These are phyloP conservation scores for Colletotrichum melonis DNA, from an alignment of 2,329 filamentous ascomycete genomes.

Conservation along the genomic window DNA sequence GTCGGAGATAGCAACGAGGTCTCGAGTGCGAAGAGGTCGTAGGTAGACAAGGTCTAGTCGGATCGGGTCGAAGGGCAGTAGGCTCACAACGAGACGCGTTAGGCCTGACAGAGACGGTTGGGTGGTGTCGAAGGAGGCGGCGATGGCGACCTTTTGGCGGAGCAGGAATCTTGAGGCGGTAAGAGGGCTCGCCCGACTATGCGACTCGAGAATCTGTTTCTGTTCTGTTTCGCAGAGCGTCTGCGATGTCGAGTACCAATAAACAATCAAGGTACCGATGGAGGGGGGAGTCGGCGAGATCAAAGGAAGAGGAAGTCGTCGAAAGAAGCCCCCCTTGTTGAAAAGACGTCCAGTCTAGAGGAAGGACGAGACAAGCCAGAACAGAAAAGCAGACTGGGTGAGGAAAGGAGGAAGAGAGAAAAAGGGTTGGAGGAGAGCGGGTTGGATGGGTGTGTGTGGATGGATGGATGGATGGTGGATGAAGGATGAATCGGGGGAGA, in stretches of 20 bases:
- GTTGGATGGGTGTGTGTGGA: background rate
- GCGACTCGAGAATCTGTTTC: conserved; percentile 23
- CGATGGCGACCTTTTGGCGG: conserved; percentile 18
- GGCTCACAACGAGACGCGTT: background rate
- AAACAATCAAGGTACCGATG: background rate
- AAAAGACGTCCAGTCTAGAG: conserved; percentile 9
- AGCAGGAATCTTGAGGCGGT: background rate
- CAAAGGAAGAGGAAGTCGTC: background rate
- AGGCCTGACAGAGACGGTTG: conserved; percentile 9
- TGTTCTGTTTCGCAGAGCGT: conserved; percentile 28
- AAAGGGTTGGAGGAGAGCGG: background rate
- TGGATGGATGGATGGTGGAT: conserved; percentile 8
- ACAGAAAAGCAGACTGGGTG: conserved; percentile 19
- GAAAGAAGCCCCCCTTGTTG: conserved; percentile 12
- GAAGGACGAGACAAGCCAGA: conserved; percentile 16
- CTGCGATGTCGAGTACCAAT: conserved; percentile 3
- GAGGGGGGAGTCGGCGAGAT: background rate
- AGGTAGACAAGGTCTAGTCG: conserved; percentile 9
- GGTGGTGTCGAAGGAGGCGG: conserved; percentile 3
- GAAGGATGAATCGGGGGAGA: background rate
- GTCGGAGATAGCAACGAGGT: conserved; percentile 5
- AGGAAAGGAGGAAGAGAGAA: background rate
- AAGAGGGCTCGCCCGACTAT: conserved; percentile 8
- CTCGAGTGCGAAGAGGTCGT: background rate
- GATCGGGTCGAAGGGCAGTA: background rate